Evolutionary conservation across 2,329 filamentous ascomycete species (phyloP), one percentile per base, ranked within the genome.

Genomic region (Verticillium klebahnii): DNA sequence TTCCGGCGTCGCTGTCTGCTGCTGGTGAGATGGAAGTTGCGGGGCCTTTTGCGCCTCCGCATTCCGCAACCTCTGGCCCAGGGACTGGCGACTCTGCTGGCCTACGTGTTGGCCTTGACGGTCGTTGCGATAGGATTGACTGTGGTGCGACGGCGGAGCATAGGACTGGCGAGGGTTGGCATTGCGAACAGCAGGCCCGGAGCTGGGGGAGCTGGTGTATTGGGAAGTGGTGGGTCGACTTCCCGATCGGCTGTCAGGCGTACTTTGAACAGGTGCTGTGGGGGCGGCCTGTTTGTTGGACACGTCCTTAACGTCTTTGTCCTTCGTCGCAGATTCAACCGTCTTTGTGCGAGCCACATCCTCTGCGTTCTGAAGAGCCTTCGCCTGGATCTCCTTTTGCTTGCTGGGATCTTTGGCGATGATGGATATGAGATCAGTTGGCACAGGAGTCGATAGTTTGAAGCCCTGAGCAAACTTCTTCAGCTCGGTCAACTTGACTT

Each of bases 381-480:
- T 96, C 69, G 93, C 90, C 70, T 97, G 89, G 65, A 99, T 98
- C 71, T 93, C 88, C 70, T 93, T 88, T 76, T 98, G 95, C 78
- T 97, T 99, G 56, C 81, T 84, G n/a, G 93, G 93, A 72, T 99
- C 95, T 74, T 98, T 99, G 62, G 95, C 94, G 64, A 99, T 89
- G 67, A 99, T 99, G 1, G 92, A 89, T 32, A 99, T 93, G 39
- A 99, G 78, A 74, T 99, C 95, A 59, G 86, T 88, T 1, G 95
- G 95, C 12, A 99, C 93, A 6, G 93, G 93, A 2, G 94, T 97
- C 58, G 91, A 89, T 19, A 99, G 85, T 78, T 98, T 98, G 82
- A 99, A 99, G 72, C 86, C 95, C 68, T 89, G 86, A 1, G 95
- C 92, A 75, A 99, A 99, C 71, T 94, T 97, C 81, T 95, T 96